Percentiles rank a stretch among this genome's conserved stretches.
Conservation (phyloP, 1,139 yeast species). For the Lipomyces yarrowii region DNA sequence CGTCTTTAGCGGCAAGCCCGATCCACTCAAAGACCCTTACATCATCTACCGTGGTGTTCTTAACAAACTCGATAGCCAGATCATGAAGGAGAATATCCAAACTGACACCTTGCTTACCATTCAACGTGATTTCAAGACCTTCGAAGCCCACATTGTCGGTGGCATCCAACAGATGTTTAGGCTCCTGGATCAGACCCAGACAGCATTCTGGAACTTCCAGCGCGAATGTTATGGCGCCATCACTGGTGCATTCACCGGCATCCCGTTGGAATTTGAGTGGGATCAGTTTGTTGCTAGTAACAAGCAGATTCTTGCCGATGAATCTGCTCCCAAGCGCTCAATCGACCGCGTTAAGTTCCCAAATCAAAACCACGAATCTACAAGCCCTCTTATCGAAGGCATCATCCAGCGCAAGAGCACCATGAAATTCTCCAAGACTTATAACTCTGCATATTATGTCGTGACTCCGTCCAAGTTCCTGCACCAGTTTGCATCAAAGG, state of each 20-base stretch:
- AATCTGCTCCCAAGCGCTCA: constrained; percentile 46
- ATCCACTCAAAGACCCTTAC: constrained; percentile 52
- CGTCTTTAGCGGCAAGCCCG: constrained; percentile 40
- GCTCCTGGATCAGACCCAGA: constrained; percentile 40
- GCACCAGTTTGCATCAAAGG: constrained; percentile 51
- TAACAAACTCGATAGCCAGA: constrained; percentile 47
- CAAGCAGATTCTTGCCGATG: constrained; percentile 40
- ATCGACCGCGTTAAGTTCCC: constrained; percentile 45
- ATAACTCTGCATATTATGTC: constrained; percentile 50
- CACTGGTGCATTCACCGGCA: constrained; percentile 40
- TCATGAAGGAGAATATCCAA: constrained; percentile 50
- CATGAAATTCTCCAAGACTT: constrained; percentile 49
- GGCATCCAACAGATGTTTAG: constrained; percentile 48
- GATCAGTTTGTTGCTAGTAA: constrained; percentile 44
- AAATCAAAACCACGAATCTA: constrained; percentile 46
- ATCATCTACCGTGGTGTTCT: constrained; percentile 46
- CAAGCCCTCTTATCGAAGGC: constrained; percentile 53
- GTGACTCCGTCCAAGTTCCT: constrained; percentile 50
- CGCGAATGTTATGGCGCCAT: constrained; percentile 41
- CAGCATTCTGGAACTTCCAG: constrained; percentile 39
- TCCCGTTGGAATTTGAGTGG: constrained; percentile 52
- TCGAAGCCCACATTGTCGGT: constrained; percentile 50
- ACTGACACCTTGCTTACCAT: constrained; percentile 48
- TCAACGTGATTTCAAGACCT: constrained; percentile 48
- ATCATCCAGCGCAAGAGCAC: constrained; percentile 48